A percentile compares a stretch with the other conserved stretches of the same genome.
Conservation (phyloP, 148 eudicot species). For the Silene latifolia region DNA sequence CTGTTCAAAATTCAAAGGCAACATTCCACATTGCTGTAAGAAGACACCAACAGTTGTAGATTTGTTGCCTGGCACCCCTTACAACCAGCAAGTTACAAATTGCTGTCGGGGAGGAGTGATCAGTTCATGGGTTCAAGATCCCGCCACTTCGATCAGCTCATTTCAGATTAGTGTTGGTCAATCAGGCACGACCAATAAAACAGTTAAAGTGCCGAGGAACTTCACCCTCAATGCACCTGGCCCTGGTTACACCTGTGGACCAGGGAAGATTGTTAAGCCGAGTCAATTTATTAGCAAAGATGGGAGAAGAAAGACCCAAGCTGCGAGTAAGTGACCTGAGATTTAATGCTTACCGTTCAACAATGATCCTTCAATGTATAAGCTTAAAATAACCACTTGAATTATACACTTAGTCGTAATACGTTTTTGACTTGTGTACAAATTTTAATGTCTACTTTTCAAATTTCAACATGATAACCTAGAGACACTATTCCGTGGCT, state of each 20-base stretch:
- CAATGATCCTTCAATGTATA: neutral
- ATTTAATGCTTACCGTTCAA: neutral
- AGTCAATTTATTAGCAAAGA: slow-evolving; percentile 38
- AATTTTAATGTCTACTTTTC: neutral
- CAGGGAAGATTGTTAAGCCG: slow-evolving; percentile 42
- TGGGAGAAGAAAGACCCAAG: slow-evolving; percentile 59
- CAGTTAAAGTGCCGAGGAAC: slow-evolving; percentile 56
- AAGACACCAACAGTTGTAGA: slow-evolving; percentile 55
- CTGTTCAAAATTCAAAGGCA: slow-evolving; percentile 55
- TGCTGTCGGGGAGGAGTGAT: slow-evolving; percentile 69
- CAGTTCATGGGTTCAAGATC: slow-evolving; percentile 58
- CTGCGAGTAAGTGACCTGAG: slow-evolving; percentile 47
- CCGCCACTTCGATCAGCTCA: slow-evolving; percentile 34
- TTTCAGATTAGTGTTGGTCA: slow-evolving; percentile 60
- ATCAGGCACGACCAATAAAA: slow-evolving; percentile 54
- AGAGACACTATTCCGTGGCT: too few species aligned
- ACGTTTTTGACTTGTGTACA: too few species aligned
- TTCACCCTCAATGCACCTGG: slow-evolving; percentile 60
- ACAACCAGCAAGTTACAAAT: slow-evolving; percentile 50
- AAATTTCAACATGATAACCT: too few species aligned
- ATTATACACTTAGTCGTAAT: too few species aligned
- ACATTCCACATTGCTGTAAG: slow-evolving; percentile 59
- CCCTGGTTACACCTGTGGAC: slow-evolving; percentile 64
- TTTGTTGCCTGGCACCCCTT: slow-evolving; percentile 57
- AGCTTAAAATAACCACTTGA: too few species aligned